phyloP scores from a whole-genome alignment of 306 rosid species.

The Medicago ruthenica region DNA sequence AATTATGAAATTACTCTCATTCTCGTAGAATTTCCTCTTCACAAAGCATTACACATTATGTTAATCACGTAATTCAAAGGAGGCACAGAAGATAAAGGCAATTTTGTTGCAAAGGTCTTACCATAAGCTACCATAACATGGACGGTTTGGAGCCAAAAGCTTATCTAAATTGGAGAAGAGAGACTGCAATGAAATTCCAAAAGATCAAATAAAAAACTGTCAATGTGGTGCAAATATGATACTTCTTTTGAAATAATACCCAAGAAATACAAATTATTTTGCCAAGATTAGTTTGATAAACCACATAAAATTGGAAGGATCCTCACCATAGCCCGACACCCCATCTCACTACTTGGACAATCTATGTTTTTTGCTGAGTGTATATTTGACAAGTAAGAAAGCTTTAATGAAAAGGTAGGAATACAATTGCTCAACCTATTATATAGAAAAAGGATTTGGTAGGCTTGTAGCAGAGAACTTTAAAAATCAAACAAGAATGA shows the following conservation, averaged over 20 bases:
- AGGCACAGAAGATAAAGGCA: conserved; percentile 19
- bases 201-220: conserved; percentile 20
- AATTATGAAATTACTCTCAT: not conserved
- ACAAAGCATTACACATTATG: conserved; percentile 7
- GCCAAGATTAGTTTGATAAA: conserved; percentile 7
- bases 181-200: conserved; percentile 65
- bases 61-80: not conserved
- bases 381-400: not conserved
- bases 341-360: not conserved
- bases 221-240: conserved; percentile 9
- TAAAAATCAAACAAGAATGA: conserved; percentile 4
- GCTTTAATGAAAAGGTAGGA: not conserved
- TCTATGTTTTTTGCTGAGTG: not conserved
- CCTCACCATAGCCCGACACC: not conserved
- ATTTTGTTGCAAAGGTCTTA: conserved; percentile 47
- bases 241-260: conserved; percentile 23
- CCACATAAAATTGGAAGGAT: conserved; percentile 11
- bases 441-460: not conserved
- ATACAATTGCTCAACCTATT: conserved; percentile 4
- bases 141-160: conserved; percentile 75
- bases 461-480: not conserved
- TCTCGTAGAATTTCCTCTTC: conserved; percentile 14
- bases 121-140: conserved; percentile 89
- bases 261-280: conserved; percentile 11
- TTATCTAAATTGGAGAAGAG: conserved; percentile 78